Evolutionary conservation across 2,329 filamentous ascomycete species (phyloP).

Genomic region (Cladosporium sp.): DNA sequence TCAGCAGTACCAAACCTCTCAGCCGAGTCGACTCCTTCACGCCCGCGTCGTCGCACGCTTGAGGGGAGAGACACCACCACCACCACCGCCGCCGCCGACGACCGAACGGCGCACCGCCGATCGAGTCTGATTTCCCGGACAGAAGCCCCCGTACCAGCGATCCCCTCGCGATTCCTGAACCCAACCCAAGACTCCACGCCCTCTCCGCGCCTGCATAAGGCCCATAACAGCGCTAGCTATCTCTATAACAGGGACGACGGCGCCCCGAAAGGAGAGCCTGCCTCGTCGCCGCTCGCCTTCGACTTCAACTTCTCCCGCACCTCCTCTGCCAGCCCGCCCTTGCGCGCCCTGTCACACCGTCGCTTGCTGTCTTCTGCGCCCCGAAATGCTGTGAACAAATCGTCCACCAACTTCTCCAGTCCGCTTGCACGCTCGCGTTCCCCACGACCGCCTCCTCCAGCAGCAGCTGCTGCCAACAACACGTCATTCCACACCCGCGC

Average conservation of each 20-base stretch:
- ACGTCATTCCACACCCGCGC: constrained; percentile 4
- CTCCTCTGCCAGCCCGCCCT: neutral
- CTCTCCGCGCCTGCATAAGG: neutral
- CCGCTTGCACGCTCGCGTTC: neutral
- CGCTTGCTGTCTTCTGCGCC: neutral
- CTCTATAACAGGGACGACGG: constrained; percentile 2
- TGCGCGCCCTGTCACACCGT: neutral
- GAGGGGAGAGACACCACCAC: neutral
- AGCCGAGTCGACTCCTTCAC: neutral
- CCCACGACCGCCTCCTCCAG: neutral
- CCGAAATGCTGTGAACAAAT: neutral
- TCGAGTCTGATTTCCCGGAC: neutral
- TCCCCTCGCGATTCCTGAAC: constrained; percentile 9
- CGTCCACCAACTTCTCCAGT: neutral
- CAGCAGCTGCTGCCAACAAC: neutral
- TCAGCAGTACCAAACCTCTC: neutral
- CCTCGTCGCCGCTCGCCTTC: constrained; percentile 8
- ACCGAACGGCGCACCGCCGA: neutral
- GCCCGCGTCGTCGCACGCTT: neutral
- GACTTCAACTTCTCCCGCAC: neutral
- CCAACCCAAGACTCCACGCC: neutral
- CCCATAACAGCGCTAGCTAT: neutral
- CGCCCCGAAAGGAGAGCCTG: neutral
- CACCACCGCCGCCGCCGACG: no score
- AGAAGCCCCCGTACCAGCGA: constrained; percentile 3